Conservation (phyloP, 768 basidiomycete genomes). For the Suillus ampliporus region DNA sequence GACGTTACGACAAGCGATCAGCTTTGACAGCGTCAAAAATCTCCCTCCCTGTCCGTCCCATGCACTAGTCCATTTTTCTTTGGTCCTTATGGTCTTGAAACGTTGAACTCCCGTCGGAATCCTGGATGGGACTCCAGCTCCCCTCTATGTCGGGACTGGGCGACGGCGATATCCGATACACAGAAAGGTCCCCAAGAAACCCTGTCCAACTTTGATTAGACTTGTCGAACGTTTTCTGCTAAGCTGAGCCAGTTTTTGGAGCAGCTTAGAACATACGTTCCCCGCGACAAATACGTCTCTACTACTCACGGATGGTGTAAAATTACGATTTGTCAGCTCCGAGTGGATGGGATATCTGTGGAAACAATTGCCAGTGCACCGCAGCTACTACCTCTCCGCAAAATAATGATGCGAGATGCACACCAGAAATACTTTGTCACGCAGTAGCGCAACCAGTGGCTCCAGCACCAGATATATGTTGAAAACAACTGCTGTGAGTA, state of each 20-base stretch:
- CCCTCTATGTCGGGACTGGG: background rate
- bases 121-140: no score
- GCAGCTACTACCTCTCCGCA: background rate
- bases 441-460: background rate
- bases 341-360: background rate
- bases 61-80: no score
- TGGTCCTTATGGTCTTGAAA: background rate
- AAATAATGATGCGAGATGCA: background rate
- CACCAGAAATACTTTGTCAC: background rate
- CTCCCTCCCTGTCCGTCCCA: no score
- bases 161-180: background rate
- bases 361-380: background rate
- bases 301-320: background rate
- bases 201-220: background rate
- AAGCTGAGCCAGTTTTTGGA: background rate
- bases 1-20: background rate
- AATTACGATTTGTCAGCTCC: no score
- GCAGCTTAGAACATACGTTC: background rate
- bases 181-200: background rate
- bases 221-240: background rate
- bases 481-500: background rate
- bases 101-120: background rate
- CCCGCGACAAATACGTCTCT: background rate
- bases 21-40: background rate
- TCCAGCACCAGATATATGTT: background rate